Percentiles rank a stretch among this genome's conserved stretches.
These are phyloP conservation scores for Arthrobotrys sphaeroides DNA, from an alignment of 2,329 filamentous ascomycete genomes.

Conservation along the genomic window DNA sequence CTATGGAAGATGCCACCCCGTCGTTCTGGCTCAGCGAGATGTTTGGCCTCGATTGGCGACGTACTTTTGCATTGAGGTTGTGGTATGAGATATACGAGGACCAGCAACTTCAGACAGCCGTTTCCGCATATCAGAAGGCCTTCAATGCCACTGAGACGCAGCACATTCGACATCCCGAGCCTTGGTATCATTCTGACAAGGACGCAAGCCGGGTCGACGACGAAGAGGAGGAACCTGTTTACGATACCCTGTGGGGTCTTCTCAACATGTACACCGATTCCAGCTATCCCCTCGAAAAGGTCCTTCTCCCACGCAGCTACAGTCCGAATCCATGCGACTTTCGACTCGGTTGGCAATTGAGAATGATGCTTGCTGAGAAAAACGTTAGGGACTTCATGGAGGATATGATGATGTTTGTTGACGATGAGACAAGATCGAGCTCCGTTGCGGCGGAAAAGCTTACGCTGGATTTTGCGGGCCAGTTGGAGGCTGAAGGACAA, in stretches of 20 bases:
- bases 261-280: slow-evolving; percentile 79
- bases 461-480: slow-evolving; percentile 72
- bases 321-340: slow-evolving; percentile 41
- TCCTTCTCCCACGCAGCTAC: slow-evolving; percentile 56
- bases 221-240: slow-evolving; percentile 70
- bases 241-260: slow-evolving; percentile 86
- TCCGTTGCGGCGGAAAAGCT: slow-evolving; percentile 70
- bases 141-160: slow-evolving; percentile 68
- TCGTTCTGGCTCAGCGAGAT: slow-evolving; percentile 83
- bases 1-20: slow-evolving; percentile 80
- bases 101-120: slow-evolving; percentile 76
- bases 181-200: slow-evolving; percentile 71
- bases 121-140: slow-evolving; percentile 77
- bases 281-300: slow-evolving; percentile 60
- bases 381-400: slow-evolving; percentile 55
- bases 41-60: slow-evolving; percentile 90
- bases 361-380: slow-evolving; percentile 55
- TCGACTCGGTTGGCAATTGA: slow-evolving; percentile 75
- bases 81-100: slow-evolving; percentile 81
- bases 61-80: slow-evolving; percentile 87
- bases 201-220: slow-evolving; percentile 70
- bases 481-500: slow-evolving; percentile 71
- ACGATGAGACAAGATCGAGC: slow-evolving; percentile 62
- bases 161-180: slow-evolving; percentile 70
- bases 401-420: slow-evolving; percentile 62